phyloP scores from a whole-genome alignment of 441 rosid genomes.

The Gossypium laxum region DNA sequence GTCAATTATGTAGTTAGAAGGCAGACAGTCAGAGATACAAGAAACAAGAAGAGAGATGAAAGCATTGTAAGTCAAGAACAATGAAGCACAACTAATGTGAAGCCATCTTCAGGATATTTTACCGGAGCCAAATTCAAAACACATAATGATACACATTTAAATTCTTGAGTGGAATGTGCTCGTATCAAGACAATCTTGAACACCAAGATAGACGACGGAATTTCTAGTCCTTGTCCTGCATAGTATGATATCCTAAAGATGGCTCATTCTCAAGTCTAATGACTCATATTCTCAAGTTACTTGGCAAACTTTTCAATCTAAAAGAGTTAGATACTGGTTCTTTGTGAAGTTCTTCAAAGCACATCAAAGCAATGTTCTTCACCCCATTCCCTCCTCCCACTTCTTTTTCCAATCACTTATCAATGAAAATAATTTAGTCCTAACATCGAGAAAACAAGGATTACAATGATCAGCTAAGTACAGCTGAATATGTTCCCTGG shows the following conservation, averaged over 20 bases:
- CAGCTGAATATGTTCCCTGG: conserved; percentile 21
- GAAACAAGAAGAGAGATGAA: background rate
- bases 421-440: background rate
- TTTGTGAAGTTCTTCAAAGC: background rate
- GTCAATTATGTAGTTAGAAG: background rate
- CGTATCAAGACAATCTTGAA: background rate
- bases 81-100: background rate
- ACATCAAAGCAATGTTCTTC: background rate
- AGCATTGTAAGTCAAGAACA: background rate
- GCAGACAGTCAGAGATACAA: background rate
- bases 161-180: background rate
- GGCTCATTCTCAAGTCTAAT: background rate
- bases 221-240: background rate
- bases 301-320: background rate
- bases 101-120: background rate
- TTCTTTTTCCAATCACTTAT: background rate
- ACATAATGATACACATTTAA: background rate
- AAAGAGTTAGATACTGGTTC: background rate
- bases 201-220: background rate
- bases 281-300: background rate
- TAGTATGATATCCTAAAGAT: background rate
- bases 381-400: background rate
- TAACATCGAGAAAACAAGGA: background rate
- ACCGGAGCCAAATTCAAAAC: background rate
- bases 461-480: conserved; percentile 21